Evolutionary conservation across 768 basidiomycete species (phyloP), one percentile per base, ranked within the genome.

Genomic region (Hortiboletus flavorubellus): DNA sequence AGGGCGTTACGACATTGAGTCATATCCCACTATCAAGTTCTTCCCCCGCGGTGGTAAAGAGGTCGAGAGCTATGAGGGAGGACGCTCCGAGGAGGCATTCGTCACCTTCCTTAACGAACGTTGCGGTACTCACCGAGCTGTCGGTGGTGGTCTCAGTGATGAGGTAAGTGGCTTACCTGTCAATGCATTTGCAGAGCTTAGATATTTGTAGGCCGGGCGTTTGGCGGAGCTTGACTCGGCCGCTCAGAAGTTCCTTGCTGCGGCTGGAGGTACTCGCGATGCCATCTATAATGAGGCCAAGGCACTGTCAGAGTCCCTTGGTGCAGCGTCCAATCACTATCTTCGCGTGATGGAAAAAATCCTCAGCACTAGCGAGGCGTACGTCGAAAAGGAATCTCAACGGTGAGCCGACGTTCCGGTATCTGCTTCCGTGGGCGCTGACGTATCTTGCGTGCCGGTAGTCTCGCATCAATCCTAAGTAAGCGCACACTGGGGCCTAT

Each of bases 21-120:
- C 86, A 55, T 99, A 85, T 84, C 97, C 97, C 0, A 98, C 95
- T 18, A 84, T 99, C 78, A 95, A 93, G 72, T 95, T 95, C 79
- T 97, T 93, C 85, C 80, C 90, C 59, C 86, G 86, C 61, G 83
- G 78, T 59, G 77, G 78, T 63, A 84, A 84, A 65, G 79, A 81
- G 55, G 80, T 83, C 11, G 75, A 85, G 46, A 75, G 72, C 30
- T 99, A 98, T 70, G 77, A 84, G 11, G 83, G 82, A 23, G 84
- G 78, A 37, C 82, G 96, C 53, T 76, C 79, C 2, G 91, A 93
- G 67, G 78, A 77, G 16, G 93, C 84, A 33, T 85, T 98, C 60
- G 82, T 91, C 50, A 69, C 72, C 10, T 96, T 81, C 78, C 76
- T 98, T 58, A 95, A 94, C 68, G 80, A 89, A 73, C 84, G 88